Base-by-base conservation (phyloP, 2,329 filamentous ascomycete species). In the Lecanoromycetidae sp. region DNA sequence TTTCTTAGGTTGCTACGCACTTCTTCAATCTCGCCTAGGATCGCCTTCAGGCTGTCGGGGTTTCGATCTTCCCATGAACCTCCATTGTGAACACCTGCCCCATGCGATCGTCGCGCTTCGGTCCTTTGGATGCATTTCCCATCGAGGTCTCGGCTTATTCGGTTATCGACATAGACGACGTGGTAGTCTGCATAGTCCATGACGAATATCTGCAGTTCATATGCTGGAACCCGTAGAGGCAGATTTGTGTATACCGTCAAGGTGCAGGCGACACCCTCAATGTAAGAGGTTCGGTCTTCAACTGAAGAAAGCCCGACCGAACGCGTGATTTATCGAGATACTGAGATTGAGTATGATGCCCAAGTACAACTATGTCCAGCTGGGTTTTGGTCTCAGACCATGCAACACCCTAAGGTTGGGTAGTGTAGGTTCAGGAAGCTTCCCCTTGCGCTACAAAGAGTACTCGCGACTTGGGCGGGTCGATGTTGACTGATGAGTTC, bases 1-100 rank as follows among this genome's bases (percentile, higher is more conserved):
- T 64, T 63, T 49, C 68, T 64, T 25, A 76, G 57, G 59, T 76
- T 75, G 29, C 58, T 59, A 37, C 67, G 62, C 17, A 75, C 61
- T 41, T 67, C 63, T 42, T 63, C 62, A 12, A 66, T 63, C 50
- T 71, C 67, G 27, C 57, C 41, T 59, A 55, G 27, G 52, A 48
- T 50, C 57, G 57, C 36, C 58, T 56, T 55, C 57, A 54, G 37
- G 42, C 42, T 49, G 55, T 55, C 38, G 12, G 42, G 36, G 19
- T 46, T 49, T 32, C 26, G 33, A 7, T 52, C 46, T 35, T 52
- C 46, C 50, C 36, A 49, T 30, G 35, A 35, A 19, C 37, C 30
- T 22, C 29, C 59, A 58, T 41, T 51, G 50, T 49, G 57, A 54
- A 54, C 47, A 50, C 59, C 54, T 50, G 54, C 44, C 42, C 56